Evolutionary conservation across 352 stramenopile genomes (phyloP).

Genomic region (Phytophthora parvispora): DNA sequence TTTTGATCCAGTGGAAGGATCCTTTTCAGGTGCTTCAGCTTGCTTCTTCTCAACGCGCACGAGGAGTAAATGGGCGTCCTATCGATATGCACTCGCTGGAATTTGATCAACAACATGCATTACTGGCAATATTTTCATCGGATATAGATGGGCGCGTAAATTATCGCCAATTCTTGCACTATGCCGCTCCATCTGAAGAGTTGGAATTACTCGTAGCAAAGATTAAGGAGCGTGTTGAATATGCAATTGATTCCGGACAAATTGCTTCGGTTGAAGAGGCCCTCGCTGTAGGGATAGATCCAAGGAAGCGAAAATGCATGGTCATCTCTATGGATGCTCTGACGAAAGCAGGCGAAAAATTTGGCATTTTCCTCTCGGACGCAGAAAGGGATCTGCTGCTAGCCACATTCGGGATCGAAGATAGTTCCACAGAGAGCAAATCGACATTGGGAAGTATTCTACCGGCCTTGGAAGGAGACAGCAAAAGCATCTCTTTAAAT

Average conservation of each 20-base stretch:
- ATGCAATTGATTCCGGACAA: constrained; percentile 62
- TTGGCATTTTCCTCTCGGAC: constrained; percentile 49
- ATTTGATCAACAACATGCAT: constrained; percentile 76
- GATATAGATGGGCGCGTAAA: constrained; percentile 75
- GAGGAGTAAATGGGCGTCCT: constrained; percentile 33
- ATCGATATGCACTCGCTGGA: constrained; percentile 68
- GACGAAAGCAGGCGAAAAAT: constrained; percentile 33
- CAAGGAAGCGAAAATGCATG: constrained; percentile 25
- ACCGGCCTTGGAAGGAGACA: not conserved
- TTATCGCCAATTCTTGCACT: constrained; percentile 77
- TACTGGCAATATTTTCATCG: constrained; percentile 68
- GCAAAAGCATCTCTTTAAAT: constrained; percentile 41
- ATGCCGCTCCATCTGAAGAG: constrained; percentile 58
- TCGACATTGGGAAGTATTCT: not conserved
- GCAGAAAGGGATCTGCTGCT: constrained; percentile 34
- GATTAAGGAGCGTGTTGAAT: constrained; percentile 71
- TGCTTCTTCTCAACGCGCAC: constrained; percentile 39
- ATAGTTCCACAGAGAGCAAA: not conserved
- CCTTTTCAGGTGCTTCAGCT: constrained; percentile 78
- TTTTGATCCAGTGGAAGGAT: constrained; percentile 84
- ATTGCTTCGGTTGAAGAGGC: constrained; percentile 52
- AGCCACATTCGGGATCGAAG: constrained; percentile 20
- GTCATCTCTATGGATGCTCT: constrained; percentile 14
- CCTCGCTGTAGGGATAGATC: constrained; percentile 19
- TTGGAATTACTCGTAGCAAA: constrained; percentile 68